Conservation (phyloP, 129 eudicot species). For the Escallonia rubra region DNA sequence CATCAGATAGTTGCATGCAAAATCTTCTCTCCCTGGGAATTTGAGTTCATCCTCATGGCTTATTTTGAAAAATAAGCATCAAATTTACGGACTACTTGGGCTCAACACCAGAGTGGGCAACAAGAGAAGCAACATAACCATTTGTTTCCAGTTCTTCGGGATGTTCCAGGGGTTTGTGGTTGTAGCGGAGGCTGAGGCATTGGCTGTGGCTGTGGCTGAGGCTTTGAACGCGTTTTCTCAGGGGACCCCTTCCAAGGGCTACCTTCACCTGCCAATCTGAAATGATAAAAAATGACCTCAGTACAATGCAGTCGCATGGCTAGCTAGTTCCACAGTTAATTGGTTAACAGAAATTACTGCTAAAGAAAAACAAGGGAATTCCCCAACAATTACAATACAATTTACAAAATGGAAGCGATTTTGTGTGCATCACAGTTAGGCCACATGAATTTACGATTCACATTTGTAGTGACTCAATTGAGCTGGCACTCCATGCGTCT, state of each 20-base stretch:
- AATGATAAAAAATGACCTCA: constrained; percentile 11
- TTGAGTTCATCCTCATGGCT: not conserved
- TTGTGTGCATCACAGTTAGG: too few species aligned
- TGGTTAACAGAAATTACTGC: too few species aligned
- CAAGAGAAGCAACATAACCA: constrained; percentile 58
- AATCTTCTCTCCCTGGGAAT: not conserved
- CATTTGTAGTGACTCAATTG: too few species aligned
- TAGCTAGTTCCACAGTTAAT: not conserved
- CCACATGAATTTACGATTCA: too few species aligned
- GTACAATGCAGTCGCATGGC: not conserved
- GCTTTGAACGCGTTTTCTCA: constrained; percentile 13
- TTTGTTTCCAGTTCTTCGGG: constrained; percentile 32
- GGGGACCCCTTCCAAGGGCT: constrained; percentile 25
- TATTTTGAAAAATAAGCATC: not conserved
- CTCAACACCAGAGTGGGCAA: constrained; percentile 45
- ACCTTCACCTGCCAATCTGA: constrained; percentile 46
- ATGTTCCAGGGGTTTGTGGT: constrained; percentile 21
- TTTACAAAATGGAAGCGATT: too few species aligned
- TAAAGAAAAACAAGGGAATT: too few species aligned
- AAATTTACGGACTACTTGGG: not conserved
- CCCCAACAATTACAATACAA: too few species aligned
- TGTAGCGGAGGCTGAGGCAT: constrained; percentile 14
- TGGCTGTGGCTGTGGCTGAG: constrained; percentile 16
- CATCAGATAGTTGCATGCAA: not conserved
- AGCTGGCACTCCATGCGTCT: too few species aligned